Base-by-base conservation (phyloP, 768 basidiomycete species). In the Trametes meyenii region DNA sequence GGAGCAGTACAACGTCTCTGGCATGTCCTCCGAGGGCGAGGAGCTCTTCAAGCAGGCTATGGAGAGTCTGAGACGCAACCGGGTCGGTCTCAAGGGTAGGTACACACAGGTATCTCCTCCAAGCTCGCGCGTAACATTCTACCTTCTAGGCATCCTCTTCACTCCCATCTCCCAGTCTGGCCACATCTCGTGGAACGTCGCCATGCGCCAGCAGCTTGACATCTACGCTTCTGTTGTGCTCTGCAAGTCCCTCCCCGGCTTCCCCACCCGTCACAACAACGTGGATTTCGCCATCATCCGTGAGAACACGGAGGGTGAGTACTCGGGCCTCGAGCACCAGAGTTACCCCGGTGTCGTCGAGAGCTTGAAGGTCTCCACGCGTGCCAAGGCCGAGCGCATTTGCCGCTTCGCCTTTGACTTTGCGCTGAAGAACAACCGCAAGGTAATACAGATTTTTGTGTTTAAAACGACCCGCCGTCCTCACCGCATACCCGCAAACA, bases 301-400 rank as follows among this genome's bases (percentile, higher is more conserved):
- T 77, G 97, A 99, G 77, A 99, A 99, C 80, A 99, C 97, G 16
- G 97, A 99, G 82, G 97, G 97, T 66, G 97, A 99, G 80, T 99
- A 99, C 79, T 97, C 96, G 65, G 97, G 97, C 49, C 79, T 99
- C 63, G 97, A 99, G 75, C 97, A 99, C 78, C 92, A 94, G 80
- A 94, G 92, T 71, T 97, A 89, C 76, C 97, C 97, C 12, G 97
- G 97, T 74, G 97, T 99, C 64, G 97, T 99, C 44, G 97, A 99
- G 81, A 92, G 85, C 73, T 82, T 99, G 78, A 99, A 99, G 80
- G 94, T 99, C 55, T 96, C 94, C 63, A 98, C 97, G 13, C 85
- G 90, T 51, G 86, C 89, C 60, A 98, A 98, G 79, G 92, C 93
- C 24, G 97, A 99, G 76, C 90, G 97, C 62, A 98, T 99, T 69